Evolutionary conservation across 768 basidiomycete genomes (phyloP), one percentile per base, ranked within the genome.

Genomic region (Lyophyllum shimeji): DNA sequence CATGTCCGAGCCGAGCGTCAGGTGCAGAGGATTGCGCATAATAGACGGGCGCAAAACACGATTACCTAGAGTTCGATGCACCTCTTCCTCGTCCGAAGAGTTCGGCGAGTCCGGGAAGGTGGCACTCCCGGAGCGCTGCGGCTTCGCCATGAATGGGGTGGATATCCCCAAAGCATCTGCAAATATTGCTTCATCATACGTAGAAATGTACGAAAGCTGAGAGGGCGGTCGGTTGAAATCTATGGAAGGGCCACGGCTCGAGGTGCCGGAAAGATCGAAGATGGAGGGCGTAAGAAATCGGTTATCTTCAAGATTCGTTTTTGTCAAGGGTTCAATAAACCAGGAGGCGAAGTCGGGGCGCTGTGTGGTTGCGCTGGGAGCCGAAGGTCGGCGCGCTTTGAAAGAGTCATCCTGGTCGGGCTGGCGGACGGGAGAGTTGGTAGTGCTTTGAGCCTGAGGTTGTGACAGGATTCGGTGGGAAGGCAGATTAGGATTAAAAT

Each of bases 171-270:
- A 56, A 8, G 60, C 62, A 54, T 69, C 71, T 20, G 53, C 54
- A 46, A 61, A 66, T 20, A 61, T 58, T 20, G 57, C 58, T 20
- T 59, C 62, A 27, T 65, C 65, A 27, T 66, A 63, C 7, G 59
- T 58, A 42, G 57, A 25, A 21, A 51, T 61, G 56, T 60, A 66
- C 11, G 66, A 58, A 42, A 75, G 64, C 56, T 75, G 75, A 3
- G 76, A 78, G 7, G 75, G 76, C 20, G 75, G 73, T 15, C 76
- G 60, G 31, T 78, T 72, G 57, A 78, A 78, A 55, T 76, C 70
- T 12, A 75, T 63, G 21, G 46, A 27, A 18, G 53, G 50, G n/a
- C 62, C 59, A 33, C 72, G 67, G 31, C 62, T 55, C 25, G 63
- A 59, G 57, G 62, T 63, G 57, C 67, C 69, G 25, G 31, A 39